Evolutionary conservation across 2,329 filamentous ascomycete genomes (phyloP).

Genomic region (Apiospora kogelbergensis): DNA sequence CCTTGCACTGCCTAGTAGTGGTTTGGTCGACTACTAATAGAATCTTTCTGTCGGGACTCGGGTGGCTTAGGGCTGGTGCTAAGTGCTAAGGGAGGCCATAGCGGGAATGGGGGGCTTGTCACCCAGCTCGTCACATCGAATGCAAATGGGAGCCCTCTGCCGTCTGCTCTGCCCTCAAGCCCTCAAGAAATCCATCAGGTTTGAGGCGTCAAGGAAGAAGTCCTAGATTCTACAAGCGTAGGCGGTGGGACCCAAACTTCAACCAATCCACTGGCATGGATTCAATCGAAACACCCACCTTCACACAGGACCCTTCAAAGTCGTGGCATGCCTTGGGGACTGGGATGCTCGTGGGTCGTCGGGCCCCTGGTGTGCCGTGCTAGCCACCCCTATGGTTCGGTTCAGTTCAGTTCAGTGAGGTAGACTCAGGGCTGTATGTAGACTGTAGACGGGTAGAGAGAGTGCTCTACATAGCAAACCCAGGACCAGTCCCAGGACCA

Average conservation of each 20-base stretch:
- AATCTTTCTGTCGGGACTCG: neutral
- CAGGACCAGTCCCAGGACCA: neutral
- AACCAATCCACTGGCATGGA: neutral
- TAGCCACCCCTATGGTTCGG: neutral
- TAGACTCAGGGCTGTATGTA: too few species aligned
- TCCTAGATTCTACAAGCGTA: neutral
- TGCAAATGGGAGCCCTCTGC: neutral
- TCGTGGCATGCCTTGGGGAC: conserved; percentile 2
- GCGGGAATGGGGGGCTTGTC: neutral
- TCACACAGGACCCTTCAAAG: neutral
- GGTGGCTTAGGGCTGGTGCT: conserved; percentile 4
- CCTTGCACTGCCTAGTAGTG: neutral
- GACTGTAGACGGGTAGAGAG: too few species aligned
- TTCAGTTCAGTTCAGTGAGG: too few species aligned
- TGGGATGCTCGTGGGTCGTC: neutral
- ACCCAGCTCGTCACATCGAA: neutral
- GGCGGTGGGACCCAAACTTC: neutral
- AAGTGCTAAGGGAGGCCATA: neutral
- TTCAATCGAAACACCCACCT: neutral
- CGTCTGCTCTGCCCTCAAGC: too few species aligned
- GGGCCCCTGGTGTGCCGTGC: conserved; percentile 1
- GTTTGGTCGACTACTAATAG: neutral
- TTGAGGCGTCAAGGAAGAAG: too few species aligned
- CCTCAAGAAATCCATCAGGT: too few species aligned
- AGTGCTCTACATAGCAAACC: too few species aligned